These are phyloP conservation scores for Penicillium soppii DNA, from an alignment of 495 filamentous ascomycete genomes.

Conservation along the genomic window DNA sequence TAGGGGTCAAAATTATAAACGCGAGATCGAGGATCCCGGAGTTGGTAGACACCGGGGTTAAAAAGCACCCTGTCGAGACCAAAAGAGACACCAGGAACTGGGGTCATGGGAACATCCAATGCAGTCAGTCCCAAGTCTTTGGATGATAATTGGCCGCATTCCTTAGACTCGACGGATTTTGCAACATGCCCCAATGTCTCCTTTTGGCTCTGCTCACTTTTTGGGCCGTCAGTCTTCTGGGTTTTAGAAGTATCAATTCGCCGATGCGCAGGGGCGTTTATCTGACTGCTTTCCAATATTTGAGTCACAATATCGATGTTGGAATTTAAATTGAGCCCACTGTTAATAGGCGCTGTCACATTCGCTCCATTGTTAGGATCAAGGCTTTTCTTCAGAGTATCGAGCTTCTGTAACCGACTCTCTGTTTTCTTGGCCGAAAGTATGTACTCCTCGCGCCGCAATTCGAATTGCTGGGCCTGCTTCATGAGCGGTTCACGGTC, in stretches of 20 bases:
- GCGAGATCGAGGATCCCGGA: conserved; percentile 83
- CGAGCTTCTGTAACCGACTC: too few species aligned
- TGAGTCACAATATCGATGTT: not conserved
- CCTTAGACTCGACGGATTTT: conserved; percentile 4
- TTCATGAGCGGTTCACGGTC: too few species aligned
- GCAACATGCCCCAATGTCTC: conserved; percentile 4
- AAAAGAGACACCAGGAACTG: conserved; percentile 72
- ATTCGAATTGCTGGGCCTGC: too few species aligned
- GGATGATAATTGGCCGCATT: conserved; percentile 17
- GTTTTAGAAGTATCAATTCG: too few species aligned
- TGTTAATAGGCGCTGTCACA: too few species aligned
- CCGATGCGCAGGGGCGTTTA: not conserved
- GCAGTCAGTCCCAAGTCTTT: conserved; percentile 11
- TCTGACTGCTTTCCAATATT: not conserved
- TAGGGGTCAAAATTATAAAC: conserved; percentile 98
- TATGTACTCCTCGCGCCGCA: too few species aligned
- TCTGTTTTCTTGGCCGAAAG: too few species aligned
- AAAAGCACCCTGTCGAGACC: conserved; percentile 89
- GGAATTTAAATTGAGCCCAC: not conserved
- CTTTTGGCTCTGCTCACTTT: not conserved
- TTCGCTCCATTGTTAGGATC: too few species aligned
- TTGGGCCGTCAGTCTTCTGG: not conserved
- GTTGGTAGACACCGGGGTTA: conserved; percentile 89
- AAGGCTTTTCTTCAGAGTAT: too few species aligned
- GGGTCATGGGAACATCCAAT: conserved; percentile 52